These are phyloP conservation scores for Cicer chorassanicum DNA, from an alignment of 306 rosid species.

Conservation along the genomic window DNA sequence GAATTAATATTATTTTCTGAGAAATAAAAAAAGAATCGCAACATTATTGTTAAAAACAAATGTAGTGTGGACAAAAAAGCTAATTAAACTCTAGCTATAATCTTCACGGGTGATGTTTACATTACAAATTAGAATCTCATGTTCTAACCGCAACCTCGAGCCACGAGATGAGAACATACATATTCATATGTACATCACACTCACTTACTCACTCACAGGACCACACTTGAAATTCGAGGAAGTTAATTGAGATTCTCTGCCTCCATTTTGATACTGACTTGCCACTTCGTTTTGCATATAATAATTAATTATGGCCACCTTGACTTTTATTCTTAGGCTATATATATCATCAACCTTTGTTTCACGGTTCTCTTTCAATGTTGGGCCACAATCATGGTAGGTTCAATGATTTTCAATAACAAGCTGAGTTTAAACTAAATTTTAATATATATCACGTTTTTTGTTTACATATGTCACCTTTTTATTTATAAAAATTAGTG, in stretches of 20 bases:
- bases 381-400: neutral
- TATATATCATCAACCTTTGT: slow-evolving; percentile 30
- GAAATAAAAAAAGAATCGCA: slow-evolving; percentile 34
- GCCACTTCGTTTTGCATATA: slow-evolving; percentile 39
- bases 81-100: neutral
- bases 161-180: slow-evolving; percentile 4
- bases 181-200: neutral
- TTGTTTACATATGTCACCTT: too few relatives aligned
- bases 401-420: too few relatives aligned
- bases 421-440: too few relatives aligned
- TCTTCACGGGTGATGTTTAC: slow-evolving; percentile 49
- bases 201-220: slow-evolving; percentile 17
- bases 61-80: slow-evolving; percentile 39
- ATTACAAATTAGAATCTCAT: slow-evolving; percentile 26
- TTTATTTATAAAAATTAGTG: too few relatives aligned
- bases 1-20: slow-evolving; percentile 31
- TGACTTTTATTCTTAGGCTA: slow-evolving; percentile 33
- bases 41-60: slow-evolving; percentile 21
- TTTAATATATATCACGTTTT: too few relatives aligned
- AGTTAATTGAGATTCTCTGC: slow-evolving; percentile 39
- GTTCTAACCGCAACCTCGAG: slow-evolving; percentile 46
- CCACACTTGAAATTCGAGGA: slow-evolving; percentile 42
- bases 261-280: slow-evolving; percentile 43
- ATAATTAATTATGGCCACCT: slow-evolving; percentile 42
- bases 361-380: slow-evolving; percentile 29